Percentiles rank a stretch among this genome's conserved stretches.
phyloP scores from a whole-genome alignment of 257 asterid genomes.

The Solanum tacnaense region DNA sequence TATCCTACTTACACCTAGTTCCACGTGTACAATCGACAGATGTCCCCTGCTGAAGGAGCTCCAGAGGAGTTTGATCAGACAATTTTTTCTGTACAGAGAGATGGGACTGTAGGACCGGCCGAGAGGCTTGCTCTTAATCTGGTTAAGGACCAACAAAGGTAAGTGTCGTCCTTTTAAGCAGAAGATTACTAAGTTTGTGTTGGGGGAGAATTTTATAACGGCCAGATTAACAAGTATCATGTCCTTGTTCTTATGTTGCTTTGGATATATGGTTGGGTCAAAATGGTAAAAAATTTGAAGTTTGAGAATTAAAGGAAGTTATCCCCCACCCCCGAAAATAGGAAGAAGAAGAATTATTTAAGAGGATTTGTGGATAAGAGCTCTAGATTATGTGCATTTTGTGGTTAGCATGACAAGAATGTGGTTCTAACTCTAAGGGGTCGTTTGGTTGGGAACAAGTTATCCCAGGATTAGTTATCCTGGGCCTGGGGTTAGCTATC shows the following conservation, averaged over 20 bases:
- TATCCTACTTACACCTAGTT: neutral
- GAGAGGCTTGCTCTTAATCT: constrained; percentile 62
- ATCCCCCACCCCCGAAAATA: no score
- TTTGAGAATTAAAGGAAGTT: no score
- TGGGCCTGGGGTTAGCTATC: no score
- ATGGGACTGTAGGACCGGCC: constrained; percentile 42
- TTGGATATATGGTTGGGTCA: no score
- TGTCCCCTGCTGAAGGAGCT: constrained; percentile 80
- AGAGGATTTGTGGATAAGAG: no score
- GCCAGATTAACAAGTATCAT: neutral
- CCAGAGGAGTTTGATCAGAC: constrained; percentile 98
- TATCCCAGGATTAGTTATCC: no score
- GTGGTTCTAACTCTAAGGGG: no score
- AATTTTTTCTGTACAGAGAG: constrained; percentile 53
- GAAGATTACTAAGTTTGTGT: neutral
- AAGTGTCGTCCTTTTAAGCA: neutral
- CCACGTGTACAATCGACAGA: constrained; percentile 27
- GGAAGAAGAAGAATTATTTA: no score
- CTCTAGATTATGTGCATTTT: no score
- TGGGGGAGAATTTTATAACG: neutral
- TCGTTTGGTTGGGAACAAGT: no score
- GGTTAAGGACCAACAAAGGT: constrained; percentile 90
- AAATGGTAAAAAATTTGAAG: no score
- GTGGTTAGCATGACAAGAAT: no score
- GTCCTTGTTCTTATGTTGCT: neutral